Evolutionary conservation across 2,329 filamentous ascomycete genomes (phyloP).

Genomic region (Lasiodiplodia sp.): DNA sequence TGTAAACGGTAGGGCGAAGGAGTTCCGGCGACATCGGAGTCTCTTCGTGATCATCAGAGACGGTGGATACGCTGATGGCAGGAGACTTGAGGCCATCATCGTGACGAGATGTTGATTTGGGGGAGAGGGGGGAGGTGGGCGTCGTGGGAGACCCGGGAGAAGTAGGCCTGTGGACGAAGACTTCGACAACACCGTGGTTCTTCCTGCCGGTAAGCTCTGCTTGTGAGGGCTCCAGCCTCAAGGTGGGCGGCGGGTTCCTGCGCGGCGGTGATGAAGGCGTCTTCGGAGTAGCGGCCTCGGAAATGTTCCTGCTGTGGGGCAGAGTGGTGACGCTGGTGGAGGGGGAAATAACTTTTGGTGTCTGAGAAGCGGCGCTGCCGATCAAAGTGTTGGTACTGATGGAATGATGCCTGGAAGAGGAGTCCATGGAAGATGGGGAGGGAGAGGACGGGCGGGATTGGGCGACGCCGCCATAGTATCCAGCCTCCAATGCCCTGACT

Average conservation of each 20-base stretch:
- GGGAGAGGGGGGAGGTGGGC: neutral
- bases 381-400: conserved; percentile 46
- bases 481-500: conserved; percentile 51
- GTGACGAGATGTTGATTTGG: neutral
- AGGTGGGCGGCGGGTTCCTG: conserved; percentile 30
- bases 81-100: neutral
- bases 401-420: conserved; percentile 35
- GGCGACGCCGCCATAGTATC: conserved; percentile 50
- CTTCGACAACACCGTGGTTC: conserved; percentile 46
- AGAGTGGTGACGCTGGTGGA: conserved; percentile 45
- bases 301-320: conserved; percentile 34
- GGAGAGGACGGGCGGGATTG: conserved; percentile 49
- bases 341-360: conserved; percentile 42
- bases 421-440: conserved; percentile 38
- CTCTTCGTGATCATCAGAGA: neutral
- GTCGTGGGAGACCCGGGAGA: conserved; percentile 36
- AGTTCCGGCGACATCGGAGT: conserved; percentile 10
- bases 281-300: conserved; percentile 35
- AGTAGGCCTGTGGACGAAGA: conserved; percentile 43
- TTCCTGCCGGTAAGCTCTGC: conserved; percentile 47
- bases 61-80: neutral
- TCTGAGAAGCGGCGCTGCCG: conserved; percentile 42
- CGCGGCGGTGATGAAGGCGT: conserved; percentile 35
- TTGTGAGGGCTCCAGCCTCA: conserved; percentile 45
- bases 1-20: conserved; percentile 13